Conservation (phyloP, 2,329 filamentous ascomycete genomes). For the Coniochaeta sp. region DNA sequence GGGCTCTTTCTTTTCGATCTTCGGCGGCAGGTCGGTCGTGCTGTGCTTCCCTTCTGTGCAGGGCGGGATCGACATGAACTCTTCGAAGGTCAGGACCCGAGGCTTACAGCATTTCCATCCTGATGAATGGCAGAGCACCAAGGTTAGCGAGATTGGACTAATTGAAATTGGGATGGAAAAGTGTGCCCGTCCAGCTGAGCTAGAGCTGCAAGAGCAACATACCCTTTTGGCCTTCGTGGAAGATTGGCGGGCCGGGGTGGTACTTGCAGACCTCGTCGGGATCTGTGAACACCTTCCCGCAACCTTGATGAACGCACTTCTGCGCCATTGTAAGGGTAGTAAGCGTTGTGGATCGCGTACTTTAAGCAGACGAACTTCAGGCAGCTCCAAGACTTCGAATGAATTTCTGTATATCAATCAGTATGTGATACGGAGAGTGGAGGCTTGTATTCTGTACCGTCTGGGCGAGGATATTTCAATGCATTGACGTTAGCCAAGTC, state of each 20-base stretch:
- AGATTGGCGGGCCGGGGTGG: slow-evolving; percentile 88
- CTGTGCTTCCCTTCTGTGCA: slow-evolving; percentile 93
- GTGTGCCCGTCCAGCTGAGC: neutral
- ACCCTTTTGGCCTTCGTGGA: slow-evolving; percentile 99
- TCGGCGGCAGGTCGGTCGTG: slow-evolving; percentile 65
- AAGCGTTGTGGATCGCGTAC: neutral
- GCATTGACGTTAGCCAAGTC: neutral
- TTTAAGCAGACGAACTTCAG: neutral
- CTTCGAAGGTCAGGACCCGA: slow-evolving; percentile 92
- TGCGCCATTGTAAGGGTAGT: slow-evolving; percentile 48
- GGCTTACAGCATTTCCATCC: slow-evolving; percentile 99
- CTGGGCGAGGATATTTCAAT: neutral
- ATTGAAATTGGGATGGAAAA: slow-evolving; percentile 5
- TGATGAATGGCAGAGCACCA: slow-evolving; percentile 25
- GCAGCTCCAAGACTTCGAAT: neutral
- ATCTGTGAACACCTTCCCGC: slow-evolving; percentile 81
- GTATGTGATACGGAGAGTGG: neutral
- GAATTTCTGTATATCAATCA: neutral
- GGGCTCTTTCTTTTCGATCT: slow-evolving; percentile 49
- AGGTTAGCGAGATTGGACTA: slow-evolving; percentile 4
- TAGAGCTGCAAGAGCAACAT: slow-evolving; percentile 20
- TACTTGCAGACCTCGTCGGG: slow-evolving; percentile 79
- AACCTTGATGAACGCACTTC: slow-evolving; percentile 96
- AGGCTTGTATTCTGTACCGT: neutral
- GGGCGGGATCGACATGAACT: slow-evolving; percentile 87